phyloP scores from a whole-genome alignment of 108 stramenopile genomes.

The Skeletonema potamos region DNA sequence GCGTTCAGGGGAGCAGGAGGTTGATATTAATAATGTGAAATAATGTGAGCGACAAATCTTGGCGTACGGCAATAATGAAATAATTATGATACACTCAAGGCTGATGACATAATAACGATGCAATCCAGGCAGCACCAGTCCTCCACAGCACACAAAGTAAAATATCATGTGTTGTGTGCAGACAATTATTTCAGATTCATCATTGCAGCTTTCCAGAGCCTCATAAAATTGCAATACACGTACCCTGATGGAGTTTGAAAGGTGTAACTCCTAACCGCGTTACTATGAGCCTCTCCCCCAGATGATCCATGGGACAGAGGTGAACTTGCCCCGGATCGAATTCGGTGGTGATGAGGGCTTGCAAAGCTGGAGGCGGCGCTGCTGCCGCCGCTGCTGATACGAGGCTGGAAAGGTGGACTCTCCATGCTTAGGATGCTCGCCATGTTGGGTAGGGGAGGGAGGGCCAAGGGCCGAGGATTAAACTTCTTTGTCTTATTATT shows the following conservation, averaged over 20 bases:
- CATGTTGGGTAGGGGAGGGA: background rate
- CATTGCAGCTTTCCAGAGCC: background rate
- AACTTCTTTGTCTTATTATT: too few species aligned
- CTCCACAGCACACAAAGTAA: background rate
- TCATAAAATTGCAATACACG: background rate
- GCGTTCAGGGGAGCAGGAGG: background rate
- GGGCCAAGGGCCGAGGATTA: background rate
- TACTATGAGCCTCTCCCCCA: constrained; percentile 3
- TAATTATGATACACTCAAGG: background rate
- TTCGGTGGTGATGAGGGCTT: constrained; percentile 2
- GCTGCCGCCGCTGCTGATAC: background rate
- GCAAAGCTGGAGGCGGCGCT: background rate
- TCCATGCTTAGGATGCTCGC: constrained; percentile 5
- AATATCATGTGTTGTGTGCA: background rate
- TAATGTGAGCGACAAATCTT: too few species aligned
- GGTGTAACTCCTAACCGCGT: background rate
- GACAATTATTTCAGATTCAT: background rate
- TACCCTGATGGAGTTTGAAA: constrained; percentile 7
- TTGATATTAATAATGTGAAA: background rate
- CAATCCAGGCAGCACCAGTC: too few species aligned
- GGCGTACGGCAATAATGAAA: background rate
- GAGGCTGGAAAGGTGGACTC: constrained; percentile 7
- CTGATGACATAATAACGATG: background rate
- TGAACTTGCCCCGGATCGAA: constrained; percentile 5
- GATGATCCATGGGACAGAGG: constrained; percentile 3